These are phyloP conservation scores for Silene conica DNA, from an alignment of 148 eudicot species.

Conservation along the genomic window DNA sequence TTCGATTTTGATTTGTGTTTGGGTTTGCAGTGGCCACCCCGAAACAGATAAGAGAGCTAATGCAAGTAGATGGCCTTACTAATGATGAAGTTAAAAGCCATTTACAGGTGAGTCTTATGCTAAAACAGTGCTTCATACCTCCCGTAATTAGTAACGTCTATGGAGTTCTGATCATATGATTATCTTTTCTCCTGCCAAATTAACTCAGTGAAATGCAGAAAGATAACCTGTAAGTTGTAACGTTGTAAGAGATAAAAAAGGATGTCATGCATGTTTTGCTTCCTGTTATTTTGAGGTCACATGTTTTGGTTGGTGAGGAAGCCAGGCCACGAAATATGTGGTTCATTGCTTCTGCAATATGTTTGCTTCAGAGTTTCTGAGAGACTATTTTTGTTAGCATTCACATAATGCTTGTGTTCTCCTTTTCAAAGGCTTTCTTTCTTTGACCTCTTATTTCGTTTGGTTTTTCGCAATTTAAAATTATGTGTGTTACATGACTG, in stretches of 20 bases:
- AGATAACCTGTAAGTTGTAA: not conserved
- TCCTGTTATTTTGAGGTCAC: conserved; percentile 8
- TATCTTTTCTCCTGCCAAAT: not conserved
- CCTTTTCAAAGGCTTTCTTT: not conserved
- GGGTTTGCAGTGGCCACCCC: conserved; percentile 59
- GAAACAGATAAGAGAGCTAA: conserved; percentile 56
- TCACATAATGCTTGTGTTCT: not conserved
- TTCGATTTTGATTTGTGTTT: conserved; percentile 5
- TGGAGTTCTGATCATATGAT: not conserved
- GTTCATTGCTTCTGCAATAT: not conserved
- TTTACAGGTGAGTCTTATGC: conserved; percentile 38
- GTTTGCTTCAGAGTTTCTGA: conserved; percentile 5
- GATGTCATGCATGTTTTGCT: not conserved
- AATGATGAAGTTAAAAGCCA: conserved; percentile 78
- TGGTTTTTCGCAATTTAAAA: not conserved
- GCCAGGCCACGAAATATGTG: not conserved
- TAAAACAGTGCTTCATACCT: not conserved
- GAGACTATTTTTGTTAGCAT: not conserved
- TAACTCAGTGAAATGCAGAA: not conserved
- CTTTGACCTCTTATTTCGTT: not conserved
- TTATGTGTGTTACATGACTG: not conserved
- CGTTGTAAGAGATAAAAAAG: not conserved
- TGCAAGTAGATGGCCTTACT: conserved; percentile 60
- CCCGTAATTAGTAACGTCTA: not conserved
- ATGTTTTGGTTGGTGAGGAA: conserved; percentile 7